Conservation (phyloP, 106 monocot genomes). For the Dioscorea dumetorum region DNA sequence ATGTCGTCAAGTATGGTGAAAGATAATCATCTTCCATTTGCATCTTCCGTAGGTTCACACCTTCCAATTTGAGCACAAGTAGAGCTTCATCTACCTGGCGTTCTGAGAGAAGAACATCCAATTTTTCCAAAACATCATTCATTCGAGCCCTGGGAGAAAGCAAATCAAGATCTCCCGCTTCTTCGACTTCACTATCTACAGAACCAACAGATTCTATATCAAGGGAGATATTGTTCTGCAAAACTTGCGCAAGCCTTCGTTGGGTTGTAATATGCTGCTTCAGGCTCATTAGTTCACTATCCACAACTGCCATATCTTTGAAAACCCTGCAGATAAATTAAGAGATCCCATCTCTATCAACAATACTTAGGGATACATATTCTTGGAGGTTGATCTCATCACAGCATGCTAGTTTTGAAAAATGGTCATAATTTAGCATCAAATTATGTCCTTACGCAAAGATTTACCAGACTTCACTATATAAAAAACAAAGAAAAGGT, state of each 20-base stretch:
- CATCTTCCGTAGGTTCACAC: slow-evolving; percentile 13
- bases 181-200: slow-evolving; percentile 3
- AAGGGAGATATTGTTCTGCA: slow-evolving; percentile 15
- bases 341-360: no score
- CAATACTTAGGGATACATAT: no score
- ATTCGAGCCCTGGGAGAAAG: slow-evolving; percentile 11
- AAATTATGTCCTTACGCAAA: no score
- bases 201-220: slow-evolving; percentile 7
- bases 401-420: no score
- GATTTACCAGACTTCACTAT: no score
- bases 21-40: slow-evolving; percentile 12
- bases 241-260: slow-evolving; percentile 22
- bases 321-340: slow-evolving; percentile 28
- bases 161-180: slow-evolving; percentile 12
- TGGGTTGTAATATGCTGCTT: slow-evolving; percentile 28
- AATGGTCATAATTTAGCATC: no score
- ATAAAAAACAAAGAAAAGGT: no score
- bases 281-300: slow-evolving; percentile 24
- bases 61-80: slow-evolving; percentile 17
- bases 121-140: slow-evolving; percentile 22
- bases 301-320: slow-evolving; percentile 21
- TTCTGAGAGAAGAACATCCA: slow-evolving; percentile 38
- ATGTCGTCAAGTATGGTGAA: slow-evolving; percentile 1
- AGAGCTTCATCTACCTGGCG: slow-evolving; percentile 25
- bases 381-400: no score